Conservation (phyloP, 2,329 filamentous ascomycete species). For the Monosporascus sp. region DNA sequence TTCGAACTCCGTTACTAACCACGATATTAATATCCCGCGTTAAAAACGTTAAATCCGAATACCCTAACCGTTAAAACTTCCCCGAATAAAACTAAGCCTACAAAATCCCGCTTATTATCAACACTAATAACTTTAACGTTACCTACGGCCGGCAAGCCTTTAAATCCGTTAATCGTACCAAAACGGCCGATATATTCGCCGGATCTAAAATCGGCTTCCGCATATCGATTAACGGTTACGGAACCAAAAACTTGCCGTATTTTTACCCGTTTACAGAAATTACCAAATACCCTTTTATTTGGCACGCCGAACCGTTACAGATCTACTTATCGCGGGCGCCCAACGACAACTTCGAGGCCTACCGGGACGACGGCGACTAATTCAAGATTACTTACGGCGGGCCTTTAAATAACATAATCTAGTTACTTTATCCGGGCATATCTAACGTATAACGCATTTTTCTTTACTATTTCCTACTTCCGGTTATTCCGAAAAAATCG, state of each 20-base stretch:
- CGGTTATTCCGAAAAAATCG: not conserved
- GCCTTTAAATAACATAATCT: not conserved
- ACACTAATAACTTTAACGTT: not conserved
- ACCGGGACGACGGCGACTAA: conserved; percentile 1
- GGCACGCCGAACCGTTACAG: not conserved
- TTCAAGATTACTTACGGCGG: conserved; percentile 1
- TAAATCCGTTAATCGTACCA: not conserved
- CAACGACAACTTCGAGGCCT: not conserved
- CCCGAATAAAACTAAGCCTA: too few relatives aligned
- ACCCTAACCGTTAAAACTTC: too few relatives aligned
- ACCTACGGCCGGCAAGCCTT: not conserved
- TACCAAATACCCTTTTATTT: too few relatives aligned
- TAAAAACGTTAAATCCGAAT: too few relatives aligned
- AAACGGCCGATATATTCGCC: conserved; percentile 1
- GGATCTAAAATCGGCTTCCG: conserved; percentile 1
- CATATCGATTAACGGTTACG: too few relatives aligned
- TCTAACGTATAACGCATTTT: not conserved
- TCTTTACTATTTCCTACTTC: too few relatives aligned
- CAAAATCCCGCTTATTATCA: not conserved
- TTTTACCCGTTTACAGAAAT: not conserved
- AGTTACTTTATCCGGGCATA: not conserved
- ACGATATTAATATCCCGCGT: too few relatives aligned
- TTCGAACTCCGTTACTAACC: too few relatives aligned
- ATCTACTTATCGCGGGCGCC: conserved; percentile 2
- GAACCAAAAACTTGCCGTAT: too few relatives aligned